Percentiles rank a stretch among this genome's conserved stretches.
phyloP scores from a whole-genome alignment of 352 stramenopile genomes.

The Phytophthora cactorum region DNA sequence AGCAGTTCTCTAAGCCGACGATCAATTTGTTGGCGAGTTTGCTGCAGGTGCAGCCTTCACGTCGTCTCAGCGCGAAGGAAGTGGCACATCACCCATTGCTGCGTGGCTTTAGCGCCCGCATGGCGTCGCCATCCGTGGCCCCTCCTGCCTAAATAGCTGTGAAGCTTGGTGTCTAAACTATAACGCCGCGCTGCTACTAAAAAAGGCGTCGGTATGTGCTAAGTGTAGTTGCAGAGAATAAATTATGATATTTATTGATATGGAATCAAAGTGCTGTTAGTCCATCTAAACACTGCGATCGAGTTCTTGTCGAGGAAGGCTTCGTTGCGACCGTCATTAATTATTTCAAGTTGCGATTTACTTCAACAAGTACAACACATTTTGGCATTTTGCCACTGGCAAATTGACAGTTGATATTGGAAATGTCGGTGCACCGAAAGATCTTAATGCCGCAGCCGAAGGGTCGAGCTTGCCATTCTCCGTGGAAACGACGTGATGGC shows the following conservation, averaged over 20 bases:
- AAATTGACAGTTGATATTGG: too few species aligned
- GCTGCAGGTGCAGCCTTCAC: constrained; percentile 53
- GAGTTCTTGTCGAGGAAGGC: too few species aligned
- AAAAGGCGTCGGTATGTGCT: constrained; percentile 14
- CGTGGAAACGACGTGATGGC: constrained; percentile 5
- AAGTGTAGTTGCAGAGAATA: constrained; percentile 32
- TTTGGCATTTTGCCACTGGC: too few species aligned
- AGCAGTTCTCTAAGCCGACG: constrained; percentile 34
- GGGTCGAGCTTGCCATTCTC: constrained; percentile 2
- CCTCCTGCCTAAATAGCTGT: constrained; percentile 15
- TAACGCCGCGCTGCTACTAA: constrained; percentile 7
- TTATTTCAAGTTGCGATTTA: too few species aligned
- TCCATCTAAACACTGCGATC: too few species aligned
- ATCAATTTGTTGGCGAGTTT: constrained; percentile 50
- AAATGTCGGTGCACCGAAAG: too few species aligned
- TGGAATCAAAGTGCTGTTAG: background rate
- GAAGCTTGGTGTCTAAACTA: constrained; percentile 15
- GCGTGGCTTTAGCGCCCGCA: constrained; percentile 3
- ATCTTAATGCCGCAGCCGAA: constrained; percentile 1
- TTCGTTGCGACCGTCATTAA: too few species aligned
- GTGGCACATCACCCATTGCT: constrained; percentile 36
- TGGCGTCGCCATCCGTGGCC: background rate
- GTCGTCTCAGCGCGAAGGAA: constrained; percentile 42
- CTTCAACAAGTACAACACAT: too few species aligned
- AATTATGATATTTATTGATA: constrained; percentile 38